Conservation (phyloP, 2,329 filamentous ascomycete genomes). For the Neonectria coccinea region DNA sequence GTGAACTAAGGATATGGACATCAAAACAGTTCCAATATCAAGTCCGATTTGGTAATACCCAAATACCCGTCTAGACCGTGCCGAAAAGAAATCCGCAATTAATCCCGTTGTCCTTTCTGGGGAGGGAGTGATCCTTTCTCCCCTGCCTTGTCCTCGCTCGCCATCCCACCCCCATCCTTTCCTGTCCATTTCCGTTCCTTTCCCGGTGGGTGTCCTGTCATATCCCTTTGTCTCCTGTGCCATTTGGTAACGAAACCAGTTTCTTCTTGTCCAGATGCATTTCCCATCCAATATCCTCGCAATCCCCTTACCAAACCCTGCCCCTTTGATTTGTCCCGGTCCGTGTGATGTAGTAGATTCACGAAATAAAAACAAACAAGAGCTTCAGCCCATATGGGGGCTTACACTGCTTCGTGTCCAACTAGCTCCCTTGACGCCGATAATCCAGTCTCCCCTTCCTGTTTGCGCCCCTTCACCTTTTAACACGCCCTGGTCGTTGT, state of each 20-base stretch:
- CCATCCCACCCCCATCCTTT: constrained; percentile 3
- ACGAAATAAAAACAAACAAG: constrained; percentile 22
- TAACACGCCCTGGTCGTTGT: constrained; percentile 31
- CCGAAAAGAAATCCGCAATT: constrained; percentile 26
- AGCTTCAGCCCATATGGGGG: constrained; percentile 12
- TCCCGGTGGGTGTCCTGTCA: constrained; percentile 6
- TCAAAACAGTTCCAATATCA: constrained; percentile 19
- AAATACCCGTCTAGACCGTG: constrained; percentile 31
- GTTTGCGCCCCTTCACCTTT: constrained; percentile 34
- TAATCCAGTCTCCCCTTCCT: constrained; percentile 31
- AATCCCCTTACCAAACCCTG: constrained; percentile 18
- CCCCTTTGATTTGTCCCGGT: constrained; percentile 18
- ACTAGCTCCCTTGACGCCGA: constrained; percentile 39
- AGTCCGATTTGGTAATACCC: constrained; percentile 17
- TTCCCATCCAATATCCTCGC: constrained; percentile 22
- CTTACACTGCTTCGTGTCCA: constrained; percentile 24
- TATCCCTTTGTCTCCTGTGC: constrained; percentile 14
- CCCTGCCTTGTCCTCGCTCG: not conserved
- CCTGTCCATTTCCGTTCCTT: constrained; percentile 5
- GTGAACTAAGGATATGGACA: constrained; percentile 5
- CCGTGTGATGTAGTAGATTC: constrained; percentile 22
- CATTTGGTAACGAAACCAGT: constrained; percentile 35
- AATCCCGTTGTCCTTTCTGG: constrained; percentile 24
- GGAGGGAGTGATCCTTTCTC: constrained; percentile 1
- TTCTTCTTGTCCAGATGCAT: constrained; percentile 35